Conservation (phyloP, 139 green algal species). For the Chlamydomonas sp. region DNA sequence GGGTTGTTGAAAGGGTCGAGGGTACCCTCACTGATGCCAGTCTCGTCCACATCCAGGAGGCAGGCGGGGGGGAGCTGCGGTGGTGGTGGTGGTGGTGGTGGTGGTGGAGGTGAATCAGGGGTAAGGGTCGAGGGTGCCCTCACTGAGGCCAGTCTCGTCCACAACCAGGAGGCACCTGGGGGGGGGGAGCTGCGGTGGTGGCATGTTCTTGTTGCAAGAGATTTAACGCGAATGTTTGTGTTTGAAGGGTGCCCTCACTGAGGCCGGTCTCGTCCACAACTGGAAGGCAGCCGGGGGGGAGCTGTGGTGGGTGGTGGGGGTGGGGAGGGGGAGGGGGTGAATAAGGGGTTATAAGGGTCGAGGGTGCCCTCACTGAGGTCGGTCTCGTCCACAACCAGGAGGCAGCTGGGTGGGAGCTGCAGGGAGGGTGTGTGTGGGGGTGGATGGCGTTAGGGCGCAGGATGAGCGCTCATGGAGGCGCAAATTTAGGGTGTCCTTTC, state of each 20-base stretch:
- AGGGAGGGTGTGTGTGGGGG: slow-evolving; percentile 22
- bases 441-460: neutral
- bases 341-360: too few relatives aligned
- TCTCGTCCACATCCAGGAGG: slow-evolving; percentile 65
- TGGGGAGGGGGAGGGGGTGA: too few relatives aligned
- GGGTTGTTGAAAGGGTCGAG: too few relatives aligned
- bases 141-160: slow-evolving; percentile 43
- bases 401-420: slow-evolving; percentile 49
- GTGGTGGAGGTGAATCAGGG: neutral
- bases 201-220: too few relatives aligned
- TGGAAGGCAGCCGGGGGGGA: slow-evolving; percentile 45
- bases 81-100: neutral
- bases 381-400: slow-evolving; percentile 67
- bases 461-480: slow-evolving; percentile 41
- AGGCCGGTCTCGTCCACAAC: slow-evolving; percentile 68
- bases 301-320: too few relatives aligned
- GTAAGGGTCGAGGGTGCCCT: too few relatives aligned
- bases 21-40: slow-evolving; percentile 41
- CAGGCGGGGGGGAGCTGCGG: slow-evolving; percentile 55
- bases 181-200: too few relatives aligned
- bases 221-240: too few relatives aligned
- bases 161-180: too few relatives aligned
- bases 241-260: slow-evolving; percentile 46
- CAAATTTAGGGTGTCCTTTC: slow-evolving; percentile 36
- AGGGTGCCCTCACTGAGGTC: slow-evolving; percentile 49